phyloP scores from a whole-genome alignment of 257 asterid genomes.

The Nemophila menziesii region DNA sequence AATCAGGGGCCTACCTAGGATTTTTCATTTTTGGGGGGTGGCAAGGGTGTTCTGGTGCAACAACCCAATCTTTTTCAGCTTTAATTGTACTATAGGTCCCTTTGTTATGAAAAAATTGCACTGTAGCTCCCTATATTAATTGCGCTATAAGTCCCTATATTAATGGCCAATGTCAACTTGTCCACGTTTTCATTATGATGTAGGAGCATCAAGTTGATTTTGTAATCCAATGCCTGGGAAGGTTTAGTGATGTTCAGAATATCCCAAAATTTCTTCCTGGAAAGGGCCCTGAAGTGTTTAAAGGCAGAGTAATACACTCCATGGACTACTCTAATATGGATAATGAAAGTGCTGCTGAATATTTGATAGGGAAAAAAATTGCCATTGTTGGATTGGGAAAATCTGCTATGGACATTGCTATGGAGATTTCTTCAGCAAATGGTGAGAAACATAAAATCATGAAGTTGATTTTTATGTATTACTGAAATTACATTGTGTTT shows the following conservation, averaged over 20 bases:
- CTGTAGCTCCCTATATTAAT: no score
- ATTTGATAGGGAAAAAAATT: constrained; percentile 23
- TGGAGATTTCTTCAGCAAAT: constrained; percentile 28
- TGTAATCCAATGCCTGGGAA: constrained; percentile 30
- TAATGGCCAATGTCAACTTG: not conserved
- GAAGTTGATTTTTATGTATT: no score
- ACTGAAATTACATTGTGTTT: not conserved
- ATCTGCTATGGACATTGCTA: constrained; percentile 40
- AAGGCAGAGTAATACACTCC: constrained; percentile 36
- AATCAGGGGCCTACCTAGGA: no score
- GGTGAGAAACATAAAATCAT: constrained; percentile 9
- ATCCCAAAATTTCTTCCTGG: constrained; percentile 31
- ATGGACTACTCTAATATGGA: constrained; percentile 37
- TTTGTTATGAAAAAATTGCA: no score
- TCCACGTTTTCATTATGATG: not conserved
- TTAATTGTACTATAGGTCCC: no score
- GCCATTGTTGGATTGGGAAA: constrained; percentile 38
- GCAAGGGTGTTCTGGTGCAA: no score
- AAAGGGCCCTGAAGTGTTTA: constrained; percentile 28
- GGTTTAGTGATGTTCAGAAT: constrained; percentile 27
- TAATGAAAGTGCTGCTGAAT: constrained; percentile 14
- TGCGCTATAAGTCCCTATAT: no score
- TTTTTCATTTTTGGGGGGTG: no score
- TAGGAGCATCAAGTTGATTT: constrained; percentile 29
- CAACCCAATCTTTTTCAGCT: no score